Conservation (phyloP, 2,329 filamentous ascomycete species). For the Plectosphaerella sp. region DNA sequence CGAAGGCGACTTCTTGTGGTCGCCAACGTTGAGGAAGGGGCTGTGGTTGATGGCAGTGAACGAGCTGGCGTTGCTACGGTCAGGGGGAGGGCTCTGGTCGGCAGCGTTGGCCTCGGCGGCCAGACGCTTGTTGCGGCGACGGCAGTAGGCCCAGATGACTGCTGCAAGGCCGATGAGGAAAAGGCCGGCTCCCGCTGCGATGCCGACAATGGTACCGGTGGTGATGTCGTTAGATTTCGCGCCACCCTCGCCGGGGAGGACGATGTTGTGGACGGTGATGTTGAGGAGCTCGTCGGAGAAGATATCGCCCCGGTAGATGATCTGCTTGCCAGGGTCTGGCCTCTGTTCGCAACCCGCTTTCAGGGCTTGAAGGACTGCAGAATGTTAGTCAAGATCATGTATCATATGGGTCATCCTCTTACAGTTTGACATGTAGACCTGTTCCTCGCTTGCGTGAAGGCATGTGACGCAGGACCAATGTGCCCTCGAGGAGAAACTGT, state of each 20-base stretch:
- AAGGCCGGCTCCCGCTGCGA: constrained; percentile 40
- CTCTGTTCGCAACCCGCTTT: constrained; percentile 42
- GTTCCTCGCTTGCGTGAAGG: constrained; percentile 31
- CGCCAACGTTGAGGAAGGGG: constrained; percentile 13
- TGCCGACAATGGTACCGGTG: constrained; percentile 48
- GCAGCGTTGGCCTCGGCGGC: constrained; percentile 18
- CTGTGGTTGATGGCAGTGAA: constrained; percentile 12
- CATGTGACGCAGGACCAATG: constrained; percentile 37
- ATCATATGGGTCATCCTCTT: no score
- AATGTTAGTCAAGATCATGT: no score
- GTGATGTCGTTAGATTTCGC: constrained; percentile 29
- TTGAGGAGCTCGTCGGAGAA: constrained; percentile 33
- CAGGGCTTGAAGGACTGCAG: constrained; percentile 41
- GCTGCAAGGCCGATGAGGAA: constrained; percentile 34
- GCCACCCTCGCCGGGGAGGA: constrained; percentile 17
- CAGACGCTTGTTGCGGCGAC: constrained; percentile 32
- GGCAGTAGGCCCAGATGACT: constrained; percentile 45
- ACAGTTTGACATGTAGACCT: constrained; percentile 46
- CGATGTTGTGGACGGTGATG: constrained; percentile 29
- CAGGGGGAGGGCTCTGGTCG: constrained; percentile 9
- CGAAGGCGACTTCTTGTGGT: constrained; percentile 21
- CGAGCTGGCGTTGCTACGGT: constrained; percentile 9
- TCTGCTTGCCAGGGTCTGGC: constrained; percentile 27
- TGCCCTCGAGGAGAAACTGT: constrained; percentile 21
- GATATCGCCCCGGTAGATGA: constrained; percentile 37